Evolutionary conservation across 345 rosid species (phyloP).

Genomic region (Pseudoturritis turrita): DNA sequence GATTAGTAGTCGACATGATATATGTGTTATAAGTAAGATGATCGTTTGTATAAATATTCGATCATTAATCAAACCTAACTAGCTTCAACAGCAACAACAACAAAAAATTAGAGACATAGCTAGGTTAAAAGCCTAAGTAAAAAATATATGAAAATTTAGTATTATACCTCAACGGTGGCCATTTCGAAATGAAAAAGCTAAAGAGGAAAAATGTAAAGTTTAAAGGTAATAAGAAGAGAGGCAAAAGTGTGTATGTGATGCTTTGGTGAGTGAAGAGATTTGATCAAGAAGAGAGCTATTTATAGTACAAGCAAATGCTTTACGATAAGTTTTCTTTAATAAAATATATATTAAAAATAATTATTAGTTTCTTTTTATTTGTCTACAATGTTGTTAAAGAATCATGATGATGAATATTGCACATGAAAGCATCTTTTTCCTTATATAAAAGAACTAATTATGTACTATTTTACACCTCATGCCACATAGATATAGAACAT

Average conservation of each 20-base stretch:
- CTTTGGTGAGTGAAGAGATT: conserved; percentile 22
- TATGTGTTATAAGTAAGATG: background rate
- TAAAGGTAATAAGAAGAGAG: background rate
- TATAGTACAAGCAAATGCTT: conserved; percentile 18
- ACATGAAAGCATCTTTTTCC: conserved; percentile 25
- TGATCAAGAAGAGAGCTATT: conserved; percentile 15
- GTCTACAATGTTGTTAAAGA: background rate
- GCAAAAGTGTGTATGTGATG: conserved; percentile 3
- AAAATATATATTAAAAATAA: background rate
- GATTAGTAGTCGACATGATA: background rate
- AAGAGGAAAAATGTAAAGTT: background rate
- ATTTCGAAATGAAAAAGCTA: conserved; percentile 7
- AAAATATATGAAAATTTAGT: background rate
- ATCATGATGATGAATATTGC: conserved; percentile 19
- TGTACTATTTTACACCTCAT: conserved; percentile 32
- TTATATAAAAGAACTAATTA: background rate
- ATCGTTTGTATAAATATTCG: background rate
- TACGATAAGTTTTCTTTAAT: background rate
- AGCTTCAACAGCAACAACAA: background rate
- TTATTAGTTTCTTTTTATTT: background rate
- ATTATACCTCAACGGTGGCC: conserved; percentile 31
- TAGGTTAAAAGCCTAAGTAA: background rate
- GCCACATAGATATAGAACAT: conserved; percentile 14
- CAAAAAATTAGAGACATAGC: background rate
- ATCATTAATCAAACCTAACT: background rate